These are phyloP conservation scores for Medicago ruthenica DNA, from an alignment of 306 rosid genomes.

Conservation along the genomic window DNA sequence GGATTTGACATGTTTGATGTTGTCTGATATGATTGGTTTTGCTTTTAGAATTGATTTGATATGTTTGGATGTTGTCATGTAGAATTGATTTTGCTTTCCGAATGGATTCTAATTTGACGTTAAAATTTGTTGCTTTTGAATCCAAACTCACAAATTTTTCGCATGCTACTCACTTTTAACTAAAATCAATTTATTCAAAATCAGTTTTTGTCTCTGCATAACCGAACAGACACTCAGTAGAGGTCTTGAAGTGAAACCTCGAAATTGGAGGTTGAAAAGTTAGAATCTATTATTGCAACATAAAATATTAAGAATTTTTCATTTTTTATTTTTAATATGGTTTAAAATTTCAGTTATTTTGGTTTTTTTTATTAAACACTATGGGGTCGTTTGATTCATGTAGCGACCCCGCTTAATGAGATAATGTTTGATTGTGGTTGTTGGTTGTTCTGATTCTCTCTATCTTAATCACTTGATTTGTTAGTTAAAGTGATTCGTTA, in stretches of 20 bases:
- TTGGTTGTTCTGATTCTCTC: not conserved
- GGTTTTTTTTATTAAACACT: no score
- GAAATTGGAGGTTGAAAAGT: not conserved
- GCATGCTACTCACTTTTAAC: not conserved
- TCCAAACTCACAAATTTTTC: not conserved
- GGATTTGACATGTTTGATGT: no score
- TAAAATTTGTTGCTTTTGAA: no score
- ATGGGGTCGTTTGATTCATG: no score
- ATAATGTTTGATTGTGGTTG: no score
- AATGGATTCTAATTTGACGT: no score
- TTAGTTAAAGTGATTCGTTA: constrained; percentile 11
- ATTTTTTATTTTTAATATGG: not conserved
- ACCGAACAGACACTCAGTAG: not conserved
- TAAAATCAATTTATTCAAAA: not conserved
- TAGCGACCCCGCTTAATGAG: no score
- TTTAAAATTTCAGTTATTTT: not conserved
- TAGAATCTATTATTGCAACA: not conserved
- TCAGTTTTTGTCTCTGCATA: no score
- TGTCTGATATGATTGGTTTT: no score
- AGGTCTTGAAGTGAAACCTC: not conserved
- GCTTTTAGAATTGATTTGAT: not conserved
- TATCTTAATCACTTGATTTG: not conserved
- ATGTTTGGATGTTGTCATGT: no score
- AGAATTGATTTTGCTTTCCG: not conserved
- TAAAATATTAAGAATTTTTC: not conserved